A percentile compares a stretch with the other conserved stretches of the same genome.
Conservation (phyloP, 371 early-diverging fungal genomes). For the Rhizomucor miehei region DNA sequence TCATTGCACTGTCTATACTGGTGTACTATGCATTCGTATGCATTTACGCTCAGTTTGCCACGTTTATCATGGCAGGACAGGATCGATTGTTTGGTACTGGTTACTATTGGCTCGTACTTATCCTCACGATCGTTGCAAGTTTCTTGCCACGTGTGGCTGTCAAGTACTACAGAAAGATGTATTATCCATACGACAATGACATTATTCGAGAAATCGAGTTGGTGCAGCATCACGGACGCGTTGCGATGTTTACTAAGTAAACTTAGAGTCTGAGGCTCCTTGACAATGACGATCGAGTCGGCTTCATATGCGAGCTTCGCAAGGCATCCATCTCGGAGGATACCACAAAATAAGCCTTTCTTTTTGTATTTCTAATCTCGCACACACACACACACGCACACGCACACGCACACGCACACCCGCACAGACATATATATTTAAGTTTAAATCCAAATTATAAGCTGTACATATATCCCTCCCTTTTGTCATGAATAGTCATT, state of each 20-base stretch:
- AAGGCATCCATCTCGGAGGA: too few relatives aligned
- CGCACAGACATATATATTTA: too few relatives aligned
- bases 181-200: constrained; percentile 62
- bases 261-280: constrained; percentile 27
- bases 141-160: constrained; percentile 51
- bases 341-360: constrained; percentile 2
- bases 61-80: constrained; percentile 41
- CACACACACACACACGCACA: too few relatives aligned
- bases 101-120: constrained; percentile 49
- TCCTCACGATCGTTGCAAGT: constrained; percentile 46
- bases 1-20: constrained; percentile 55
- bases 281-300: constrained; percentile 38
- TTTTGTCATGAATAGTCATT: too few relatives aligned
- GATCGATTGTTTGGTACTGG: constrained; percentile 45
- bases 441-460: too few relatives aligned
- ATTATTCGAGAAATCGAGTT: constrained; percentile 60
- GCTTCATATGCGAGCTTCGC: constrained; percentile 36
- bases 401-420: too few relatives aligned
- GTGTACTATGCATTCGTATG: constrained; percentile 49
- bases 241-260: constrained; percentile 32
- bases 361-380: neutral
- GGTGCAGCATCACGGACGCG: constrained; percentile 14
- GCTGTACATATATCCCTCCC: too few relatives aligned
- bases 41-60: constrained; percentile 44
- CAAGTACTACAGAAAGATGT: constrained; percentile 44